phyloP scores from a whole-genome alignment of 2,329 filamentous ascomycete genomes.

The Trichoderma sp. region DNA sequence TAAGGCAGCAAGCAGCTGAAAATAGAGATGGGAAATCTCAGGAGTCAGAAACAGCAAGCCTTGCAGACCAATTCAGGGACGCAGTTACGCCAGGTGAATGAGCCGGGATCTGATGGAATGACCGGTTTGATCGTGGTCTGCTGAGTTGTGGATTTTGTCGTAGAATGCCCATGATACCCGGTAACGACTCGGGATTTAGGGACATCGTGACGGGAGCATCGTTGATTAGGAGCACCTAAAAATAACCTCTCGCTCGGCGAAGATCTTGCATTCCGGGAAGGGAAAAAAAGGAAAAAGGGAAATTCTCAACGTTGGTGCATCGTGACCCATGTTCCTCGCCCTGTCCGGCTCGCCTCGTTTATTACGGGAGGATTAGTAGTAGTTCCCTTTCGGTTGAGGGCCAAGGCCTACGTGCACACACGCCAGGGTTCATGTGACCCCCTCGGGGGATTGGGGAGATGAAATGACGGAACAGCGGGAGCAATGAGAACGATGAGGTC shows the following conservation, averaged over 20 bases:
- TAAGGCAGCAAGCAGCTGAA: not conserved
- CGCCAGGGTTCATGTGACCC: slow-evolving; percentile 21
- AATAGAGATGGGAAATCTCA: not conserved
- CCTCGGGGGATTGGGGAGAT: not conserved
- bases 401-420: not conserved
- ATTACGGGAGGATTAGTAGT: not conserved
- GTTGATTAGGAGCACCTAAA: not conserved
- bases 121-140: too few species aligned
- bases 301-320: not conserved
- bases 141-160: too few species aligned
- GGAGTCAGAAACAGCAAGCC: not conserved
- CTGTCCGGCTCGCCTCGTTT: too few species aligned
- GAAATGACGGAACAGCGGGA: not conserved
- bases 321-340: too few species aligned
- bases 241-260: slow-evolving; percentile 14
- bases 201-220: not conserved
- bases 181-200: not conserved
- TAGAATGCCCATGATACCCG: not conserved
- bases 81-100: slow-evolving; percentile 11
- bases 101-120: not conserved
- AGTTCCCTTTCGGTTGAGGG: not conserved
- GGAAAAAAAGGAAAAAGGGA: not conserved
- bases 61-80: not conserved
- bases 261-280: slow-evolving; percentile 9
- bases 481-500: slow-evolving; percentile 1